These are phyloP conservation scores for Fusarium sp. DNA, from an alignment of 2,329 filamentous ascomycete species.

Conservation along the genomic window DNA sequence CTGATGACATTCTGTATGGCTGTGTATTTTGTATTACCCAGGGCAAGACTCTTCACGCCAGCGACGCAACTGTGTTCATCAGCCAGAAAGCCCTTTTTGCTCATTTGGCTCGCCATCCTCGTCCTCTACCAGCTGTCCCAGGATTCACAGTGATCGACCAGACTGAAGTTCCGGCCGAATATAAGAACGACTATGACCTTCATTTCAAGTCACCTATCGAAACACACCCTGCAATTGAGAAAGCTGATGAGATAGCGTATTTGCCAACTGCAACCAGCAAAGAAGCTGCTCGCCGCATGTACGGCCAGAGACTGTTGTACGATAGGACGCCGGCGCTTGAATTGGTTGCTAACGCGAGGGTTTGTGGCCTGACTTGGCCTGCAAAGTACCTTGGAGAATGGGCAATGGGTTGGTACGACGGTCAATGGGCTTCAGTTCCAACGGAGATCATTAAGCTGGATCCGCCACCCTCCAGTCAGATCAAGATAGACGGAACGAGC, in stretches of 20 bases:
- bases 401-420: slow-evolving; percentile 69
- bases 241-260: slow-evolving; percentile 53
- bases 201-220: slow-evolving; percentile 58
- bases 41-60: slow-evolving; percentile 63
- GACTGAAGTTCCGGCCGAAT: slow-evolving; percentile 53
- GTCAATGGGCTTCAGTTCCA: slow-evolving; percentile 62
- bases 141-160: slow-evolving; percentile 63
- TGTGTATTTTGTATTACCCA: slow-evolving; percentile 66
- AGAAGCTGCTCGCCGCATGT: slow-evolving; percentile 60
- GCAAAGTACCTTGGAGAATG: slow-evolving; percentile 65
- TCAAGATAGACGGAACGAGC: slow-evolving; percentile 60
- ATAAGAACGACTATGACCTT: slow-evolving; percentile 65
- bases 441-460: slow-evolving; percentile 62
- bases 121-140: slow-evolving; percentile 62
- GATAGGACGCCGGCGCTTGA: slow-evolving; percentile 61
- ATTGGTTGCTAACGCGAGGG: slow-evolving; percentile 60
- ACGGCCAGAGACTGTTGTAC: slow-evolving; percentile 59
- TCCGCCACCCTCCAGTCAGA: slow-evolving; percentile 58
- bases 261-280: slow-evolving; percentile 60
- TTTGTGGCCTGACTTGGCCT: slow-evolving; percentile 65
- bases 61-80: slow-evolving; percentile 69
- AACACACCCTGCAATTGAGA: slow-evolving; percentile 57
- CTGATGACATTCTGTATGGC: slow-evolving; percentile 65
- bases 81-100: slow-evolving; percentile 63
- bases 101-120: slow-evolving; percentile 65